Base-by-base conservation (phyloP, 2,329 filamentous ascomycete genomes). In the Ploettnerulaceae sp. region DNA sequence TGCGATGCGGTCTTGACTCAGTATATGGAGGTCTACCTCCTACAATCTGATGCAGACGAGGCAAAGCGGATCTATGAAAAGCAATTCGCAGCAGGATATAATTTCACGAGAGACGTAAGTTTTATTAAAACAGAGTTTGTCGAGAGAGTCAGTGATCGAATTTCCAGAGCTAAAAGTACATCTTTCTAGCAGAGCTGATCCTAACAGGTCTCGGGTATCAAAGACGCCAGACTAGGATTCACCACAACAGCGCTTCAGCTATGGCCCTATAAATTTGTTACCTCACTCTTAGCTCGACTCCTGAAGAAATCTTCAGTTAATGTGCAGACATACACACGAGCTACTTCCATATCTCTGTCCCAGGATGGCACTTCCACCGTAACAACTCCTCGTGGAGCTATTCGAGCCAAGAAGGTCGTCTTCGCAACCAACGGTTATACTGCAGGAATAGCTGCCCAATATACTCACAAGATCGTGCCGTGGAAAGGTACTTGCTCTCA, bases 351-450 rank as follows among this genome's bases (percentile, higher is more conserved):
- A 0, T 52, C 51, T 18, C 25, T 51, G 1, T 53, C 60, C 17
- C n/a, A 41, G 7, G 55, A 61, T 12, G 58, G 58, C 12, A 49
- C 48, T 22, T 79, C 74, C 66, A 68, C 60, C 1, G 64, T 80
- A 1, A 59, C 68, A 8, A 84, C 80, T 2, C 58, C 68, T 0
- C 72, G 81, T 15, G 83, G 82, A 11, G 59, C 49, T 0, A 72
- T 82, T 39, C 61, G 56, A 6, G 70, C 82, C 1, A 68, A 66
- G 17, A 72, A 71, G 28, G 67, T 86, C n/a, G 66, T 86, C 20
- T 70, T 82, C 29, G 81, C 82, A 7, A 84, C 79, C 1, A 87
- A 87, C 55, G 82, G 70, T 9, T 86, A 85, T 60, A 83, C 80
- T 0, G 74, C 78, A 1, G 70, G 75, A 11, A 61, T 86, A 6